Evolutionary conservation across 345 rosid species (phyloP).

Genomic region (Stellera chamaejasme): DNA sequence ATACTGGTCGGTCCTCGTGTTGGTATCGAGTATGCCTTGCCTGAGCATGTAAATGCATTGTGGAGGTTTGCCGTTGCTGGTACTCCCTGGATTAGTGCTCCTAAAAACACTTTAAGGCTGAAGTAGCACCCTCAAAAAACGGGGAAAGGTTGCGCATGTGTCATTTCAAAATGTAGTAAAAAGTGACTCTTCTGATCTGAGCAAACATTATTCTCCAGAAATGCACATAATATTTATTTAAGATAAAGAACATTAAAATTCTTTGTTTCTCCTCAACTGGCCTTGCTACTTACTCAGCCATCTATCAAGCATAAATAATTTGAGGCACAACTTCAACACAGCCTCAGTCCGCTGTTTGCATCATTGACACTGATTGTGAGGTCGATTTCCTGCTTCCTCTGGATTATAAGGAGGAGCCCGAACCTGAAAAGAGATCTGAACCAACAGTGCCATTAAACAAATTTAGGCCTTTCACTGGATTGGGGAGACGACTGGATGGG

Average conservation of each 20-base stretch:
- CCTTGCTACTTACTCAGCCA: too few relatives aligned
- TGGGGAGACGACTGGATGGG: not conserved
- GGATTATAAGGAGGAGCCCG: conserved; percentile 14
- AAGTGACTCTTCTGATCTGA: not conserved
- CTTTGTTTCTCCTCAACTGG: too few relatives aligned
- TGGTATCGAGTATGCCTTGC: conserved; percentile 82
- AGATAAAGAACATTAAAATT: too few relatives aligned
- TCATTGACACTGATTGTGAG: conserved; percentile 15
- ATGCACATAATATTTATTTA: not conserved
- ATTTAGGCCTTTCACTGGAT: not conserved
- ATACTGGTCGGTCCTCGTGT: conserved; percentile 77
- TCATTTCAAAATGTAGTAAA: not conserved
- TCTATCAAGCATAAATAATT: too few relatives aligned
- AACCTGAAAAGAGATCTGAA: conserved; percentile 1
- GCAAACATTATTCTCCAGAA: not conserved
- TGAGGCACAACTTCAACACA: too few relatives aligned
- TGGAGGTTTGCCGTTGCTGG: conserved; percentile 95
- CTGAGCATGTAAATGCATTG: conserved; percentile 63
- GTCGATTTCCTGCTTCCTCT: conserved; percentile 24
- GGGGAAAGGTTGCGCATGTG: not conserved
- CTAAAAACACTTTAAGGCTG: conserved; percentile 65
- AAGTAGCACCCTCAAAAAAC: not conserved
- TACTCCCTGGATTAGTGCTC: conserved; percentile 89
- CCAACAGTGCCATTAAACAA: too few relatives aligned
- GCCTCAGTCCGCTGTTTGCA: conserved; percentile 13